Evolutionary conservation across 2,329 filamentous ascomycete genomes (phyloP), one percentile per base, ranked within the genome.

Genomic region (Sclerotinia spermophila): DNA sequence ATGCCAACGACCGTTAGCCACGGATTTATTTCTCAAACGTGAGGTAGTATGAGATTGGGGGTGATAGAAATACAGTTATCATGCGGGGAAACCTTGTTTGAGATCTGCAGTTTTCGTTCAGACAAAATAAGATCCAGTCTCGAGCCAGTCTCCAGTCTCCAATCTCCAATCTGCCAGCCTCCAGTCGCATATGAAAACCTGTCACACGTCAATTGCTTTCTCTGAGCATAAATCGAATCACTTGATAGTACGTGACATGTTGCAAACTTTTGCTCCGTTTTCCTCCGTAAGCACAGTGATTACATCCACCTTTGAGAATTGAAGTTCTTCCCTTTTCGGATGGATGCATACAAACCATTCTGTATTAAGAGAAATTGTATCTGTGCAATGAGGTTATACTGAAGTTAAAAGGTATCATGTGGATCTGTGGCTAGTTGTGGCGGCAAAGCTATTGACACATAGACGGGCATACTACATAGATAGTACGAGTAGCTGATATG

Each of bases 61-160:
- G 44, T 35, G n/a, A 38, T 61, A 44, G 59, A 64, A 64, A 64
- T 45, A 64, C 60, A 64, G 60, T 64, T 64, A 35, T 33, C 67
- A 62, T 64, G 58, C 45, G 67, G 67, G 67, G 67, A 69, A 69
- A 69, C 67, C 67, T 38, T 69, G 67, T 59, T 45, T 35, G 19
- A 62, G 56, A 42, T 69, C 67, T 69, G 48, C 65, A 42, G 38
- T 60, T 51, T 33, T 51, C 21, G 33, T 30, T 30, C 59, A 15
- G 58, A 60, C 58, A 24, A 42, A 60, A 42, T 35, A n/a, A n/a
- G n/a, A n/a, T n/a, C 53, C 40, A 40, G 15, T 40, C 40, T 40
- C 40, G n/a, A n/a, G n/a, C n/a, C 40, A 42, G 15, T 42, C 40
- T 42, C 40, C 13, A 42, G 40, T 42, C n/a, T n/a, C n/a, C n/a